Evolutionary conservation across 768 basidiomycete species (phyloP).

Genomic region (Leccinum truebloodii): DNA sequence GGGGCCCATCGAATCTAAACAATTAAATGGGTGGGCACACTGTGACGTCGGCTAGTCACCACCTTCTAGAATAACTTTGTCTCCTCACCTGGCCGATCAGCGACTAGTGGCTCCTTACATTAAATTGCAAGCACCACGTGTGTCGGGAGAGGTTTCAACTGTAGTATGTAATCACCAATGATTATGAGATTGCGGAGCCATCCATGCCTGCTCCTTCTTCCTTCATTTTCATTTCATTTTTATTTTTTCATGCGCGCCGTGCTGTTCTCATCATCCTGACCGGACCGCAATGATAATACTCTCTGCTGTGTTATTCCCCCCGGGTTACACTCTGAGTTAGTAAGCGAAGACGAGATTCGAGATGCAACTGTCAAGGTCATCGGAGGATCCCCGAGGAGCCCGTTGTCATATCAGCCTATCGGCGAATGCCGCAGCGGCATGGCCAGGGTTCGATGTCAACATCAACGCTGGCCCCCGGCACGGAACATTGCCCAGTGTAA

Average conservation of each 20-base stretch:
- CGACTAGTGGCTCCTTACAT: neutral
- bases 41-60: neutral
- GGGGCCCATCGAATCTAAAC: neutral
- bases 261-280: slow-evolving; percentile 3
- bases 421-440: no score
- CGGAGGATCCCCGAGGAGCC: neutral
- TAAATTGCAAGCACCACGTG: neutral
- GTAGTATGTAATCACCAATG: neutral
- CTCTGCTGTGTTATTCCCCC: neutral
- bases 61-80: neutral
- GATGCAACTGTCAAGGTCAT: neutral
- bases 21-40: neutral
- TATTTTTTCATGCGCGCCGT: neutral
- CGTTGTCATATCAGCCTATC: neutral
- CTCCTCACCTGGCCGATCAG: neutral
- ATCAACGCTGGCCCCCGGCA: neutral
- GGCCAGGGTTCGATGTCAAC: neutral
- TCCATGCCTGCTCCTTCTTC: neutral
- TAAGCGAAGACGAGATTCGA: neutral
- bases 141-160: neutral
- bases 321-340: neutral
- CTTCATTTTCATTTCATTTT: neutral
- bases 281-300: neutral
- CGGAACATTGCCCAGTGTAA: neutral
- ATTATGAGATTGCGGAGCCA: neutral